Conservation (phyloP, 2,329 filamentous ascomycete species). For the Fusarium sororula region DNA sequence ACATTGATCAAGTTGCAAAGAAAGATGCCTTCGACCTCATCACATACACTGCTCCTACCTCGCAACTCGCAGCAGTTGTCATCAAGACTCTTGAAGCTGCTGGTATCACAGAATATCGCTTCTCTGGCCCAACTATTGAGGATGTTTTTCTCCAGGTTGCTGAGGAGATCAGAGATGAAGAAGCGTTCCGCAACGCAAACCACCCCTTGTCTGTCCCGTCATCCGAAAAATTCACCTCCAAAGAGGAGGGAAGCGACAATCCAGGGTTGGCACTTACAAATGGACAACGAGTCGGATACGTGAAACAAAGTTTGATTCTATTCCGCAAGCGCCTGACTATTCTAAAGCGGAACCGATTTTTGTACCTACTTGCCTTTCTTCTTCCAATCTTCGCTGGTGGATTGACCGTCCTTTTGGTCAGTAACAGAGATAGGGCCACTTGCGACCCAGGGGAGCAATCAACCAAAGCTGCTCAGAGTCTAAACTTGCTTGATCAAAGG, state of each 20-base stretch:
- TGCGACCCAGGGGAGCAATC: conserved; percentile 63
- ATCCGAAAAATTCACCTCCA: conserved; percentile 35
- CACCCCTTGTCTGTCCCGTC: conserved; percentile 25
- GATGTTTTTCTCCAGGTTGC: conserved; percentile 90
- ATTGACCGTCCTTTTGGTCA: conserved; percentile 80
- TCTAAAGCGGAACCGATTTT: conserved; percentile 79
- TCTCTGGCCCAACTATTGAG: conserved; percentile 89
- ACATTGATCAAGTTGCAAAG: conserved; percentile 65
- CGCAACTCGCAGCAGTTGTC: conserved; percentile 74
- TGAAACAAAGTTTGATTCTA: conserved; percentile 76
- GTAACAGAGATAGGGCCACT: conserved; percentile 59
- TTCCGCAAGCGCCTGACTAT: conserved; percentile 82
- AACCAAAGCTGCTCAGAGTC: conserved; percentile 49
- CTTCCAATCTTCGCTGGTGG: conserved; percentile 84
- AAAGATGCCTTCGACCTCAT: conserved; percentile 74
- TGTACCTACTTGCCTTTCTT: conserved; percentile 77
- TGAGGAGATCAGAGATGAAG: conserved; percentile 75
- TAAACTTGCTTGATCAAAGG: conserved; percentile 49
- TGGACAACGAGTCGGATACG: conserved; percentile 74
- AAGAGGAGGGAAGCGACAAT: conserved; percentile 39
- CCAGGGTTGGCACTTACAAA: conserved; percentile 67
- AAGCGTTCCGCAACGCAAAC: conserved; percentile 41
- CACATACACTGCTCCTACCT: conserved; percentile 76
- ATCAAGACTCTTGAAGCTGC: conserved; percentile 73
- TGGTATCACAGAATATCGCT: conserved; percentile 79